A percentile compares a stretch with the other conserved stretches of the same genome.
Evolutionary conservation across 192 early-diverging fungal genomes (phyloP).

Genomic region (Backusella australiensis): DNA sequence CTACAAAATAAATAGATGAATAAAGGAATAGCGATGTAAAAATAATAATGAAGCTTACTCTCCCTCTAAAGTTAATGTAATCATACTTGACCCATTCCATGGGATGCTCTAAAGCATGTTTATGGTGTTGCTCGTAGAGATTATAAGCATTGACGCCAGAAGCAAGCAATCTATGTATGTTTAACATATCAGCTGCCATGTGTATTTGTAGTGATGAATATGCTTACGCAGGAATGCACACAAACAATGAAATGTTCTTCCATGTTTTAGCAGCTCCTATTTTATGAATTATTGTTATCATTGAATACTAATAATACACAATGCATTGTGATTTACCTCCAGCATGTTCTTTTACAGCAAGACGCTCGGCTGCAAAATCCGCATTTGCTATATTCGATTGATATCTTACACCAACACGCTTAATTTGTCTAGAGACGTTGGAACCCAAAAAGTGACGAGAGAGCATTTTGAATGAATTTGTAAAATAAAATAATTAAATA

Average conservation of each 20-base stretch:
- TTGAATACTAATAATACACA: neutral
- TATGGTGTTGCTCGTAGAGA: slow-evolving; percentile 23
- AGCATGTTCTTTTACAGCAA: slow-evolving; percentile 35
- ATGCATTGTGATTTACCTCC: slow-evolving; percentile 13
- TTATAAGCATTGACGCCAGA: slow-evolving; percentile 37
- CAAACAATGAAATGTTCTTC: slow-evolving; percentile 37
- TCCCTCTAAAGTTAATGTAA: slow-evolving; percentile 55
- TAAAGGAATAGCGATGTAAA: neutral
- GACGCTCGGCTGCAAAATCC: slow-evolving; percentile 27
- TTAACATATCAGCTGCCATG: neutral
- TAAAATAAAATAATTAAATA: neutral
- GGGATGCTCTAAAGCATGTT: slow-evolving; percentile 31
- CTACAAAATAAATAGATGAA: slow-evolving; percentile 7
- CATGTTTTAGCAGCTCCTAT: slow-evolving; percentile 31
- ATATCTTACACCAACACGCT: slow-evolving; percentile 30
- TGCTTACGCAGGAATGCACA: slow-evolving; percentile 39
- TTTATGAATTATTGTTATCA: neutral
- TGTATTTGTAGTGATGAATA: neutral
- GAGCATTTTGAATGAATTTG: neutral
- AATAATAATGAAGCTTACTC: slow-evolving; percentile 40
- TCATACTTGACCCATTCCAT: slow-evolving; percentile 29
- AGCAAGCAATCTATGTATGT: slow-evolving; percentile 22
- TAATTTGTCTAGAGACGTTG: neutral
- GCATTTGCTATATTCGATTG: slow-evolving; percentile 9
- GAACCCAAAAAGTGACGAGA: neutral